Base-by-base conservation (phyloP, 2,329 filamentous ascomycete species). In the Colletotrichum caudatum region DNA sequence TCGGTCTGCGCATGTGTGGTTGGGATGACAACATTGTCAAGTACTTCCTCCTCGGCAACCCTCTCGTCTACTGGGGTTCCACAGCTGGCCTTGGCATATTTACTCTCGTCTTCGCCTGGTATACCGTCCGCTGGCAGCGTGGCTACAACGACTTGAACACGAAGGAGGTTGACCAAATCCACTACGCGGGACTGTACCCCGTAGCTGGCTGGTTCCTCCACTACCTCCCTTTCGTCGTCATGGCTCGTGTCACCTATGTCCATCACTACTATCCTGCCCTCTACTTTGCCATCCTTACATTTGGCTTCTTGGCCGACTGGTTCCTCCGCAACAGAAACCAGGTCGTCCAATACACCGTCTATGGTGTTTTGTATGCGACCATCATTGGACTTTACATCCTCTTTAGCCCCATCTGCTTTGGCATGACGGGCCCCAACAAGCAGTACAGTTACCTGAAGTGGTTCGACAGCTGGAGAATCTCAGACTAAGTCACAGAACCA, bases 211-310 rank as follows among this genome's bases (percentile, higher is more conserved):
- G 96, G 96, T 91, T 97, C 82, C 88, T 99, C 60, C 96, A 99
- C 84, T 99, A 98, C 81, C 84, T 97, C 74, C 96, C 96, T 0
- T 99, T 98, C 82, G 90, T 97, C 78, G 90, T 96, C 79, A 99
- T 99, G 97, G 96, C 94, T 14, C 94, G 96, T 87, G 96, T 99
- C 73, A 99, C 96, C 20, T 99, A 99, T 79, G 96, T 99, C 66
- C 96, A 99, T 82, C 96, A 99, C 85, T 99, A 99, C 87, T 99
- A 98, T 82, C 96, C 96, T 14, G 96, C 96, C 12, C 89, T 99
- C 14, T 99, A 98, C 86, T 99, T 98, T 81, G 95, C 96, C 77
- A 97, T 99, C 75, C 86, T 99, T 57, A 90, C 89, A 20, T 90
- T 95, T 73, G 95, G 95, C 65, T 99, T 99, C 87, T 88, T 94